Evolutionary conservation across 106 monocot genomes (phyloP), one percentile per base, ranked within the genome.

Genomic region (Cymbidium sinense): DNA sequence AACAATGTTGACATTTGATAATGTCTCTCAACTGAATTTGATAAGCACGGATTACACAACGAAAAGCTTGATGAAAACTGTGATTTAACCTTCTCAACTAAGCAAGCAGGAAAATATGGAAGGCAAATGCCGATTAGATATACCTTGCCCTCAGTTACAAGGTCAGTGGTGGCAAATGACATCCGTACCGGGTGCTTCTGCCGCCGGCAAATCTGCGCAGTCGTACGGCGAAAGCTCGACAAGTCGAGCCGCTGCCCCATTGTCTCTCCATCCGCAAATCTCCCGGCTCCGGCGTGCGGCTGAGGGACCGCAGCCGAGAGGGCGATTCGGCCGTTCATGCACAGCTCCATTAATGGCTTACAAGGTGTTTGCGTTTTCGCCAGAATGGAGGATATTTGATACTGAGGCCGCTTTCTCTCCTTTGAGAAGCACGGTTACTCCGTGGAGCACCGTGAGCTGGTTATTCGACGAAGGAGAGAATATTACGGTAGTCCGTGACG

Each of bases 101-200:
- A 11, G 17, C 1, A 10, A 41, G 0, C 6, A 9, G 6, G 41
- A 9, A 7, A 41, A 39, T 51, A n/a, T n/a, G 54, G 34, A 30
- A 18, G 19, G 0, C 6, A 17, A 11, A 43, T 2, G 12, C 1
- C 31, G 8, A 61, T 61, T 5, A 20, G 35, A 61, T 3, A 28
- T 25, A 85, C 84, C 87, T 86, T 84, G 75, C 75, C 43, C 29
- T 79, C 86, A 15, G 50, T 35, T 21, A 54, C 77, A 31, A 82
- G 30, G 30, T 84, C 83, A 29, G 86, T 41, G 65, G 86, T 86
- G 23, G 70, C 70, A n/a, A 84, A 55, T 70, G 89, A 84, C 93
- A 86, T 93, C 50, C 51, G 75, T 5, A 76, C 76, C 5, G 76
- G 12, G 2, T 3, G 23, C 47, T 47, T 47, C 39, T n/a, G 29